Evolutionary conservation across 1,284 basidiomycete species (phyloP), one percentile per base, ranked within the genome.

Genomic region (Cystobasidium slooffiae): DNA sequence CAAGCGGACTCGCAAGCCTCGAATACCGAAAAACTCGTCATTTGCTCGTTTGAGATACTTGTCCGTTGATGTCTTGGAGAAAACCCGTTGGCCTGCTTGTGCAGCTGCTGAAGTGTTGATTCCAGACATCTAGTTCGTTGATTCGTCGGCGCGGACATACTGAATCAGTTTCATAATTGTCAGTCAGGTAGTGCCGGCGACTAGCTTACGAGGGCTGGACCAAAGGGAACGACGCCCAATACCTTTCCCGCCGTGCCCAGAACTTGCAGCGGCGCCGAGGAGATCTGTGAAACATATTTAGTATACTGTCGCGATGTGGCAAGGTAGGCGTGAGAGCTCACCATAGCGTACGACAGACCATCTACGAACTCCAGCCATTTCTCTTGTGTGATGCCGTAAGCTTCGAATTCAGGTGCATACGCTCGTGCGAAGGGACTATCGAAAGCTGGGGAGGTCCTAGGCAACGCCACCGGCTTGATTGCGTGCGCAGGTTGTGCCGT

Each of bases 11-110:
- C 76, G 76, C 14, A 81, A 76, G 24, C 81, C 80, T 10, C 78
- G 78, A 18, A 78, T 78, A 20, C 75, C 75, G 69, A 82, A 81
- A 53, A 77, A 75, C n/a, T 75, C 75, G 20, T 78, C 65, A 63
- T 81, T 82, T 20, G 81, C 81, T 24, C 76, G 73, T 47, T 77
- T 78, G 44, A 82, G 78, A 66, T 81, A 82, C 24, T 79, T 79
- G 68, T 82, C 81, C 20, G 81, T 80, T n/a, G 82, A 75, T 9
- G 78, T 79, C 66, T 81, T 82, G 55, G 81, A 81, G 12, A 82
- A 73, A 44, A 79, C 65, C 56, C 68, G 80, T 77, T 77, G 78
- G 6, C 75, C 80, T 1, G 75, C 74, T 55, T 80, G 74, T 1
- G 80, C 79, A 31, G 20, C 20, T 31, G 31, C 31, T 31, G 31